These are phyloP conservation scores for Sugiyamaella qingdaonensis DNA, from an alignment of 805 yeast species.

Conservation along the genomic window DNA sequence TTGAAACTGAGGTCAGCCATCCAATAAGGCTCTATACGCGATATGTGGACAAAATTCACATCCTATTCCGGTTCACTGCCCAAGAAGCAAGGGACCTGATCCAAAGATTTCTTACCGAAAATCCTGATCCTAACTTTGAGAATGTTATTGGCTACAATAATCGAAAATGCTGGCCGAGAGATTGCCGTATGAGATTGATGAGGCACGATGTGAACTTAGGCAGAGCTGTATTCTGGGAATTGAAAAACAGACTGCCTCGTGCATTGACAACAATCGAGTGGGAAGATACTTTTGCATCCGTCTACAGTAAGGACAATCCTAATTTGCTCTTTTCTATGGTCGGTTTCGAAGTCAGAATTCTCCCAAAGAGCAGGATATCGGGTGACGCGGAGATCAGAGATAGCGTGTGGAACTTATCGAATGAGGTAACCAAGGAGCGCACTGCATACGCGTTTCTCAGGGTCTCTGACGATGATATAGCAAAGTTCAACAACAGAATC, in stretches of 20 bases:
- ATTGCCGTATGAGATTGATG: conserved; percentile 83
- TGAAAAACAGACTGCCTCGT: conserved; percentile 71
- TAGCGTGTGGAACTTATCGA: conserved; percentile 86
- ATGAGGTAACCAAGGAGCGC: conserved; percentile 69
- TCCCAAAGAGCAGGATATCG: conserved; percentile 67
- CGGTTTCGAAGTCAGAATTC: conserved; percentile 88
- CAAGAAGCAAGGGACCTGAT: conserved; percentile 73
- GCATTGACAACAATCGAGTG: conserved; percentile 70
- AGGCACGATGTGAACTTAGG: conserved; percentile 90
- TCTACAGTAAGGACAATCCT: conserved; percentile 86
- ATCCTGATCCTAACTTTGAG: conserved; percentile 91
- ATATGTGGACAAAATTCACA: conserved; percentile 75
- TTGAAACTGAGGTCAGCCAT: conserved; percentile 55
- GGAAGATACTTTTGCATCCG: conserved; percentile 79
- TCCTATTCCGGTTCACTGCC: conserved; percentile 69
- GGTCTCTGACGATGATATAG: conserved; percentile 77
- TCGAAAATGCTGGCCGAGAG: conserved; percentile 92
- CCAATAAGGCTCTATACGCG: conserved; percentile 82
- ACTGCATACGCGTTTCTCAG: conserved; percentile 85
- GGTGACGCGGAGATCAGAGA: conserved; percentile 56
- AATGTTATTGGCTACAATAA: conserved; percentile 82
- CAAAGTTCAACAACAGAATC: conserved; percentile 73
- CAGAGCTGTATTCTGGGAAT: conserved; percentile 88
- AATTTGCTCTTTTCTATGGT: conserved; percentile 85
- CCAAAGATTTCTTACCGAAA: conserved; percentile 71